Conservation (phyloP, 1,284 basidiomycete species). For the Afroboletus lepidellus region DNA sequence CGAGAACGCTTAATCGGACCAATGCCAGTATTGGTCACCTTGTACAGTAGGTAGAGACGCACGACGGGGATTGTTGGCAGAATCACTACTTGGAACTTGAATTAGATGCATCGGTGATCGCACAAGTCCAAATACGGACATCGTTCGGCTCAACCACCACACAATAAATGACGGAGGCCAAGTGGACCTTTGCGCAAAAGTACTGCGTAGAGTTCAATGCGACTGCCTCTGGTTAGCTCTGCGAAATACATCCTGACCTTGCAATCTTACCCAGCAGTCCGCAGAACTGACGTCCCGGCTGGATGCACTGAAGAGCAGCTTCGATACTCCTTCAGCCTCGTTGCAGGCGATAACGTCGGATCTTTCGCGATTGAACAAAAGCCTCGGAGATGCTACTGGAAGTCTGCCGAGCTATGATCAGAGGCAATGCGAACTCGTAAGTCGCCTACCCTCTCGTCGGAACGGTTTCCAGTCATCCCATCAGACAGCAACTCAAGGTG, state of each 20-base stretch:
- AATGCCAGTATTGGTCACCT: conserved; percentile 1
- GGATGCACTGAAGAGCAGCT: conserved; percentile 12
- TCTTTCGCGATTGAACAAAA: conserved; percentile 55
- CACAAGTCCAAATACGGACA: too few relatives aligned
- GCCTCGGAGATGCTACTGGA: conserved; percentile 57
- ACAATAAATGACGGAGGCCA: too few relatives aligned
- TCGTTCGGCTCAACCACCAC: conserved; percentile 14
- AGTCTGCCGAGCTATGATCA: conserved; percentile 74
- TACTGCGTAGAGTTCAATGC: conserved; percentile 26
- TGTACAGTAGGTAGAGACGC: conserved; percentile 18
- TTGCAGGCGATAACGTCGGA: conserved; percentile 42
- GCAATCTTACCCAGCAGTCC: conserved; percentile 14
- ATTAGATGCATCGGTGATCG: too few relatives aligned
- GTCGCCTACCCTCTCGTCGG: conserved; percentile 24
- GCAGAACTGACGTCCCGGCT: conserved; percentile 31
- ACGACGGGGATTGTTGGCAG: background rate
- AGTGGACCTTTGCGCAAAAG: conserved; percentile 31
- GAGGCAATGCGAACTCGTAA: conserved; percentile 64
- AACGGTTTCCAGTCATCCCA: conserved; percentile 11
- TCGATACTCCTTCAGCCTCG: conserved; percentile 17
- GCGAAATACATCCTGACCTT: background rate
- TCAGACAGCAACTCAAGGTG: conserved; percentile 54
- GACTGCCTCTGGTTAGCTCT: conserved; percentile 24
- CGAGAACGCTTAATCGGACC: conserved; percentile 10
- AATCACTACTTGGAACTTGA: too few relatives aligned